Base-by-base conservation (phyloP, 495 filamentous ascomycete genomes). In the Clohesyomyces aquaticus region DNA sequence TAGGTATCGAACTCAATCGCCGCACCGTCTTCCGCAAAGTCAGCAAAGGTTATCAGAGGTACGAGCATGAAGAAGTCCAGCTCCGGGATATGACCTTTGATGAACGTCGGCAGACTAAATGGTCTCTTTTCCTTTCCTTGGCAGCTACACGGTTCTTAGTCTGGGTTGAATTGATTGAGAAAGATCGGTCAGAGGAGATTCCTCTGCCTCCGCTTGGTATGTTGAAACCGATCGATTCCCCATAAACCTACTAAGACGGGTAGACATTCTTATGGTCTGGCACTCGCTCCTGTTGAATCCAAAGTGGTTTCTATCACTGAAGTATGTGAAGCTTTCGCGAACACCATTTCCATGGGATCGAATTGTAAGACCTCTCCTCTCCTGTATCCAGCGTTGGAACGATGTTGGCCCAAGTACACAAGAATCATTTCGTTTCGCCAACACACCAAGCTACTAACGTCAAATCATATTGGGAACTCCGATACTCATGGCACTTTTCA, bases 261-360 rank as follows among this genome's bases (percentile, higher is more conserved):
- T 70, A 86, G 91, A 96, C 71, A 85, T 96, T 2, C 74, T 96
- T 50, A 91, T 96, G 89, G 89, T 94, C 0, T 93, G 88, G 90
- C 91, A 96, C 74, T 78, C 88, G 1, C 88, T 90, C 66, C 87
- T 91, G 86, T 82, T 96, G 1, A 94, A 93, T 63, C 91, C 91
- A 0, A 78, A 88, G 23, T 78, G 78, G 50, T 95, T 86, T 70
- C 81, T 90, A 1, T 90, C 94, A 68, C 89, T 92, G 82, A 28
- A 55, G 0, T 83, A 88, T 0, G 77, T 90, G 0, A 41, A 74
- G 90, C 21, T 73, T 55, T 1, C 91, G 91, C 35, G 8, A 9
- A 41, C 8, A 16, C n/a, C n/a, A 41, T 41, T 41, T 41, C 35
- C 35, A 41, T 41, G 35, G 35, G 16, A 41, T 9, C 9, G 16